Conservation (phyloP, 1,284 basidiomycete species). For the Trametes polyzona region DNA sequence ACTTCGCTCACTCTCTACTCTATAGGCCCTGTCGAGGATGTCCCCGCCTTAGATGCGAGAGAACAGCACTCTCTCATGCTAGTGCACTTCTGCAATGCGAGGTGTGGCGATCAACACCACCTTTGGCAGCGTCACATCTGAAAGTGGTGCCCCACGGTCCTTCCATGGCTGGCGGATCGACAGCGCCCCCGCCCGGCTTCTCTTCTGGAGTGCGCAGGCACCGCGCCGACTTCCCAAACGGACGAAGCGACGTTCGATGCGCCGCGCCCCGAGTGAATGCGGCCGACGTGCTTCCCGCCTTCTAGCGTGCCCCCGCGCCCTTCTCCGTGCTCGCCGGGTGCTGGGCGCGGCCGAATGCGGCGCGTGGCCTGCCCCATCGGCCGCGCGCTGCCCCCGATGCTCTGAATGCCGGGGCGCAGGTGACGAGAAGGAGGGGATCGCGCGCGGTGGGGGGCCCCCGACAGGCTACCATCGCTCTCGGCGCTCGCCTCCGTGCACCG, state of each 20-base stretch:
- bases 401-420: background rate
- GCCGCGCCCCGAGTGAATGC: background rate
- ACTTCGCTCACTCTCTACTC: no score
- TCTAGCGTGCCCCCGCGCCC: background rate
- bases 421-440: slow-evolving; percentile 1
- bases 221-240: background rate
- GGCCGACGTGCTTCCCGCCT: background rate
- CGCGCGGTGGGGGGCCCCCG: background rate
- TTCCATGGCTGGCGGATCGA: slow-evolving; percentile 3
- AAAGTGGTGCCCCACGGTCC: background rate
- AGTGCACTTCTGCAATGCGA: background rate
- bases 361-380: background rate
- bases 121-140: background rate
- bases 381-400: background rate
- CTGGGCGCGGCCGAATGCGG: background rate
- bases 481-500: background rate
- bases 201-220: background rate
- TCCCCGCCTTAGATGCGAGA: background rate
- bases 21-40: no score
- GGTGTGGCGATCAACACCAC: background rate
- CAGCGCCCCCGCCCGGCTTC: background rate
- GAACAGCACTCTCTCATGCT: background rate
- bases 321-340: slow-evolving; percentile 3
- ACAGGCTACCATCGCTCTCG: background rate
- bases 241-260: background rate